These are phyloP conservation scores for Erysimum cheiri DNA, from an alignment of 441 rosid genomes.

Conservation along the genomic window DNA sequence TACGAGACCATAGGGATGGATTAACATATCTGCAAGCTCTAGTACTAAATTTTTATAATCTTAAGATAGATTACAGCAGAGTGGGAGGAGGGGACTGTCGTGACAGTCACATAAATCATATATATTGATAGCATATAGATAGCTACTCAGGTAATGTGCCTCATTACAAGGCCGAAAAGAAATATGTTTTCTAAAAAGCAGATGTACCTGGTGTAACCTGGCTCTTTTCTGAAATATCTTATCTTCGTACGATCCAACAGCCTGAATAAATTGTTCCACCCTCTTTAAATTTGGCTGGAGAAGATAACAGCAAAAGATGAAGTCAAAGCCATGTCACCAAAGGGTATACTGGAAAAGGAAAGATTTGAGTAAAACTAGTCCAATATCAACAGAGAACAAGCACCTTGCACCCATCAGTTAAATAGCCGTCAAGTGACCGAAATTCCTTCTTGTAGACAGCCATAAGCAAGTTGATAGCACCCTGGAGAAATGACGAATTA, in stretches of 20 bases:
- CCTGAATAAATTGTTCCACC: conserved; percentile 94
- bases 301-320: conserved; percentile 8
- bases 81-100: conserved; percentile 10
- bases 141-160: conserved; percentile 8
- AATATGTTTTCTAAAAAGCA: conserved; percentile 2
- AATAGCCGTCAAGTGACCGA: conserved; percentile 73
- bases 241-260: conserved; percentile 92
- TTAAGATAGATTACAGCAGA: not conserved
- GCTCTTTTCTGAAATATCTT: conserved; percentile 95
- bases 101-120: conserved; percentile 19
- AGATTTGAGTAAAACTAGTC: conserved; percentile 22
- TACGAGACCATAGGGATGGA: not conserved
- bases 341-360: conserved; percentile 18
- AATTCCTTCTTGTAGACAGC: conserved; percentile 97
- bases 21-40: conserved; percentile 10
- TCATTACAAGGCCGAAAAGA: conserved; percentile 8
- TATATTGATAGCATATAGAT: conserved; percentile 2
- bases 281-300: conserved; percentile 77
- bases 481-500: conserved; percentile 59
- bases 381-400: conserved; percentile 31
- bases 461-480: conserved; percentile 93
- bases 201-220: conserved; percentile 84
- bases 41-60: conserved; percentile 2
- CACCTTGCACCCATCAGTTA: conserved; percentile 90
- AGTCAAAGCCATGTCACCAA: conserved; percentile 34